Base-by-base conservation (phyloP, 371 early-diverging fungal species). In the Umbelopsis sp. region DNA sequence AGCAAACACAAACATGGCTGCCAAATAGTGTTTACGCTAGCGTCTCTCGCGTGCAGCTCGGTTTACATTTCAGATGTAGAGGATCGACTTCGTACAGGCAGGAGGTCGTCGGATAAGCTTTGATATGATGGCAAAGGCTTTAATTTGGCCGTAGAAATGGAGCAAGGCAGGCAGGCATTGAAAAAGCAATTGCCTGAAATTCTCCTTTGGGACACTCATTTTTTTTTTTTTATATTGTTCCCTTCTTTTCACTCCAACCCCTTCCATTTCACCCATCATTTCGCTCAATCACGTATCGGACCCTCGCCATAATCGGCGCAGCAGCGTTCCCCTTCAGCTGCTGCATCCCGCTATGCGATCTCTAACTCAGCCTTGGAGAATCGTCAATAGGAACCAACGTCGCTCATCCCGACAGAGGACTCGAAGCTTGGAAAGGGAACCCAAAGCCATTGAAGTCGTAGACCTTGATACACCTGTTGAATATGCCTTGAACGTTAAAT, bases 341-440 rank as follows among this genome's bases (percentile, higher is more conserved):
- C 35, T 57, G 22, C 57, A 57, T 57, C 57, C 57, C 57, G 57
- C 57, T 14, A 35, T 57, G 35, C 57, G 57, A 35, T 57, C 57
- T 57, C 29, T 57, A 57, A 57, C 57, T 57, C 57, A 57, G 35
- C 57, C 57, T 35, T 57, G 57, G 57, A 29, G n/a, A 18, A 57
- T 29, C 14, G 57, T 57, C 35, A 29, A 57, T 12, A 57, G n/a
- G 57, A 57, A 57, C 57, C 11, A 18, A 12, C 57, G 57, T 18
- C 35, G 35, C 35, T 37, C 57, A 57, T 57, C 57, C 35, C 35
- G 35, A n/a, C 57, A 35, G 12, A 57, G 57, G 29, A 57, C 57
- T 18, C 57, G 57, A 16, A 57, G 57, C 35, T 18, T 57, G 57
- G 57, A 57, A 29, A 57, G 57, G 16, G 57, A 35, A 0, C 5